Conservation (phyloP, 2,329 filamentous ascomycete genomes). For the Alternaria brassicae region DNA sequence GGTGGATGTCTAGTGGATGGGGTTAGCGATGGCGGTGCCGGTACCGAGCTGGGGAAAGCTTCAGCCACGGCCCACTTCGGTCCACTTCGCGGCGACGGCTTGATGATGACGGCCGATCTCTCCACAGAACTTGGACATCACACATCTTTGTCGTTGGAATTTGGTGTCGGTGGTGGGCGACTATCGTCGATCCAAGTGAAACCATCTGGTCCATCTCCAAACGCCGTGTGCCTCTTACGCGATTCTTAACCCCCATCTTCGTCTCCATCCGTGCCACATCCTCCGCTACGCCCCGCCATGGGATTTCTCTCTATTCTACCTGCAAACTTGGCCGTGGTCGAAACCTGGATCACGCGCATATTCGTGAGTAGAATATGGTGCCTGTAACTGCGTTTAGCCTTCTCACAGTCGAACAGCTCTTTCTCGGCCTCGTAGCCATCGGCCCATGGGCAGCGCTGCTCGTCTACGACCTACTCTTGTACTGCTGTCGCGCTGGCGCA, state of each 20-base stretch:
- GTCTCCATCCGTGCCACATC: not conserved
- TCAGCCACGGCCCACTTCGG: slow-evolving; percentile 21
- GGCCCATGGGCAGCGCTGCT: slow-evolving; percentile 68
- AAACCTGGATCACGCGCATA: slow-evolving; percentile 67
- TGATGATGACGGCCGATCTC: slow-evolving; percentile 8
- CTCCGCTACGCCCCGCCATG: slow-evolving; percentile 54
- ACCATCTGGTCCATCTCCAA: not conserved
- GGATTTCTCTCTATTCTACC: slow-evolving; percentile 71
- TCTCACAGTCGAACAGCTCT: slow-evolving; percentile 56
- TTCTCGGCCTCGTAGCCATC: slow-evolving; percentile 67
- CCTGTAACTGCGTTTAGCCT: not conserved
- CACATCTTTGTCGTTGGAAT: not conserved
- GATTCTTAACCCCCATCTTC: not conserved
- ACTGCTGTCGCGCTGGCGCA: slow-evolving; percentile 63
- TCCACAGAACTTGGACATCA: slow-evolving; percentile 7
- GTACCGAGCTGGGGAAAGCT: slow-evolving; percentile 11
- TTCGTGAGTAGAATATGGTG: slow-evolving; percentile 60
- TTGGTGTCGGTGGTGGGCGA: not conserved
- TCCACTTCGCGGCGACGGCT: slow-evolving; percentile 12
- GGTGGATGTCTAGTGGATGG: slow-evolving; percentile 11
- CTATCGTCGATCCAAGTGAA: not conserved
- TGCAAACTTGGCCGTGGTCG: slow-evolving; percentile 62
- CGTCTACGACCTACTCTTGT: slow-evolving; percentile 69
- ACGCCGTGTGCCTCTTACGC: not conserved
- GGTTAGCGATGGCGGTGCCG: not conserved